These are phyloP conservation scores for Anthostomella pinea DNA, from an alignment of 2,329 filamentous ascomycete genomes.

Conservation along the genomic window DNA sequence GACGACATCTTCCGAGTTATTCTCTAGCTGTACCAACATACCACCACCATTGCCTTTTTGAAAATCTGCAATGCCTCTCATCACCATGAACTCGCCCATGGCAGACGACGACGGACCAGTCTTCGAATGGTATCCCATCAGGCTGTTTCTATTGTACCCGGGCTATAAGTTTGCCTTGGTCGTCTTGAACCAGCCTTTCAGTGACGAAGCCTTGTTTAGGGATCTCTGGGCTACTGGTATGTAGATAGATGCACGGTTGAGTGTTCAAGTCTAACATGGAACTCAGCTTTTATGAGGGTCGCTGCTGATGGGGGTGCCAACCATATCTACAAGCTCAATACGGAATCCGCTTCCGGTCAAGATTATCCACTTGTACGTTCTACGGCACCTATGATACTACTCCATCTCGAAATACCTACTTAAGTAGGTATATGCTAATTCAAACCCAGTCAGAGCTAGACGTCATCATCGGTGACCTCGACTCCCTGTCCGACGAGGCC, in stretches of 20 bases:
- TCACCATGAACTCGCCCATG: constrained; percentile 10
- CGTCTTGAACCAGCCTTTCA: constrained; percentile 60
- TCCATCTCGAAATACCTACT: too few species aligned
- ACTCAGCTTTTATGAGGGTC: constrained; percentile 61
- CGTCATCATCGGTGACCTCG: constrained; percentile 84
- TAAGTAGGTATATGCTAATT: not conserved
- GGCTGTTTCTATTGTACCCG: constrained; percentile 23
- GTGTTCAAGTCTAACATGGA: constrained; percentile 26
- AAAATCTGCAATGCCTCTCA: not conserved
- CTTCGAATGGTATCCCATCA: constrained; percentile 36
- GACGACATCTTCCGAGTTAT: too few species aligned
- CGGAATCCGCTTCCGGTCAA: not conserved
- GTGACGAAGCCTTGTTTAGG: constrained; percentile 22
- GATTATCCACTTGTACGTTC: constrained; percentile 8
- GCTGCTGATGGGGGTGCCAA: constrained; percentile 94
- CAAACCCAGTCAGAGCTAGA: constrained; percentile 56
- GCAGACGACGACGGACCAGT: not conserved
- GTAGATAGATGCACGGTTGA: not conserved
- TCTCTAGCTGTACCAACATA: too few species aligned
- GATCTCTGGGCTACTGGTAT: constrained; percentile 30
- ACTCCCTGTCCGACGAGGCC: constrained; percentile 68
- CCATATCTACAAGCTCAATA: constrained; percentile 51
- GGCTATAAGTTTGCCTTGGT: constrained; percentile 47
- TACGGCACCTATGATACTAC: too few species aligned
- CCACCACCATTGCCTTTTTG: too few species aligned